These are phyloP conservation scores for Rhynchosporium graminicola DNA, from an alignment of 2,329 filamentous ascomycete species.

Conservation along the genomic window DNA sequence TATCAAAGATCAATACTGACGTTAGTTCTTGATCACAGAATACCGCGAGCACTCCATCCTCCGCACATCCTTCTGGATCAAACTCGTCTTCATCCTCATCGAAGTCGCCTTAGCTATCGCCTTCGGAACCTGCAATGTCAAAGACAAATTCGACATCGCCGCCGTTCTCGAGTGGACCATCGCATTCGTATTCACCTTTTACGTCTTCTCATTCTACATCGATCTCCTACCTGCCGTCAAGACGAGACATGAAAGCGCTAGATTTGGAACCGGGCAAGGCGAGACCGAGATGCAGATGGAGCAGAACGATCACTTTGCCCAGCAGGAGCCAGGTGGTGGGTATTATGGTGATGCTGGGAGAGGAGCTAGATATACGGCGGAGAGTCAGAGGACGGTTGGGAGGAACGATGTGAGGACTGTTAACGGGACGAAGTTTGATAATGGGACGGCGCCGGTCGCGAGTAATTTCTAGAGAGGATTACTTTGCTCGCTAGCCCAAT, in stretches of 20 bases:
- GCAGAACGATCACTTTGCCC: conserved; percentile 30
- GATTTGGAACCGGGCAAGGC: conserved; percentile 21
- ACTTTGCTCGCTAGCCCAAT: too few relatives aligned
- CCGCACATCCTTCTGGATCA: conserved; percentile 80
- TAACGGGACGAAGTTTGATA: conserved; percentile 24
- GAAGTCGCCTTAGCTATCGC: conserved; percentile 73
- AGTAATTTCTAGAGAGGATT: conserved; percentile 25
- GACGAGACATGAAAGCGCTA: conserved; percentile 24
- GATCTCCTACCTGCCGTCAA: conserved; percentile 74
- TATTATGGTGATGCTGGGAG: neutral
- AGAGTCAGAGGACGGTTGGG: conserved; percentile 28
- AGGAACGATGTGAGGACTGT: conserved; percentile 24
- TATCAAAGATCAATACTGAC: conserved; percentile 2
- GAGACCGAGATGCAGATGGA: conserved; percentile 37
- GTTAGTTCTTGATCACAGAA: conserved; percentile 44
- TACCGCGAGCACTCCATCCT: conserved; percentile 76
- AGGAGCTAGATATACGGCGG: conserved; percentile 20
- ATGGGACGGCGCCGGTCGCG: conserved; percentile 12
- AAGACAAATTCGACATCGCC: conserved; percentile 59
- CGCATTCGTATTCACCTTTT: conserved; percentile 83
- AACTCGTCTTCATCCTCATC: conserved; percentile 79
- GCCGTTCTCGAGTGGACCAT: conserved; percentile 81
- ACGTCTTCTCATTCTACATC: conserved; percentile 82
- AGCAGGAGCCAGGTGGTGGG: conserved; percentile 1
- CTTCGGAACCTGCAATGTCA: conserved; percentile 63